Base-by-base conservation (phyloP, 1,284 basidiomycete genomes). In the Leccinum angustisporum region DNA sequence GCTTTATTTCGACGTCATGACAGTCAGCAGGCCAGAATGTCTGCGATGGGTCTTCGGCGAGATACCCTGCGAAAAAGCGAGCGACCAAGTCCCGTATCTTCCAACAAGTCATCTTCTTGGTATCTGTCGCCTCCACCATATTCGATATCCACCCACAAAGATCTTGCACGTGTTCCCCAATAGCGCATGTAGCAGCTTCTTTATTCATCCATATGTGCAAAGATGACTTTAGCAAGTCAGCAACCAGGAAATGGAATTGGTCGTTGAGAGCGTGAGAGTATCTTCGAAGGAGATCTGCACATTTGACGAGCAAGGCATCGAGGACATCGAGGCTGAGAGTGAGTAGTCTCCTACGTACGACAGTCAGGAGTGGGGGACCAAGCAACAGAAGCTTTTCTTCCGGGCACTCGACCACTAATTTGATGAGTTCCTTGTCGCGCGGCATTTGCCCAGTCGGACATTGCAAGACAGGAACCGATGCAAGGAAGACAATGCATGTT, bases 141-240 rank as follows among this genome's bases (percentile, higher is more conserved):
- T 70, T 65, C 30, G 83, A 78, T 58, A 94, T 74, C 81, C 82
- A 88, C 1, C 72, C 71, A 63, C 82, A 83, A 33, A 95, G 71
- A 8, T 71, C 57, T 48, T 80, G 76, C 18, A 86, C 81, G 18
- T 81, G 76, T 27, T 76, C 76, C 9, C 80, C 77, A 14, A 85
- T 72, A 6, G 82, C 79, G 27, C 72, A 70, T 16, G 77, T 69
- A 14, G 71, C 68, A 14, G 73, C 70, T 54, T 78, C 67, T 8
- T 72, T 69, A 21, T 76, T 67, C n/a, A 83, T 70, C 94, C 94
- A 97, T 0, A 86, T 67, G 46, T 81, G 75, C 56, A 86, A 72
- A 0, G 92, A 91, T 4, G 86, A 83, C 38, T 86, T 80, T 27
- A 97, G 75, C 59, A 94, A 81, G n/a, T 82, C 78, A 16, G 91